Percentiles rank a stretch among this genome's conserved stretches.
Conservation (phyloP, 2,329 filamentous ascomycete genomes). For the Malbranchea zuffiana region DNA sequence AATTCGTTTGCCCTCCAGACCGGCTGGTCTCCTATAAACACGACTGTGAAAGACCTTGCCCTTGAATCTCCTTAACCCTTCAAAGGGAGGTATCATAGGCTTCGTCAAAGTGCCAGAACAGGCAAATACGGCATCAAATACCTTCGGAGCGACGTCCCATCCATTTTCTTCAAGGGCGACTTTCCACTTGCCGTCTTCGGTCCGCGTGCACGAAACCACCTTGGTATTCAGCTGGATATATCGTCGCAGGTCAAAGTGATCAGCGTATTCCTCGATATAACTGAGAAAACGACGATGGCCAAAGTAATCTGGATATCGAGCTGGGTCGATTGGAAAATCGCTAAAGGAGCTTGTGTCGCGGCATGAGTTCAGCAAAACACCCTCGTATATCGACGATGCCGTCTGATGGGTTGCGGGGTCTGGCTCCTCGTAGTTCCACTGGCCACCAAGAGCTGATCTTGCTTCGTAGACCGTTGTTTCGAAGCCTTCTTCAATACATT, state of each 20-base stretch:
- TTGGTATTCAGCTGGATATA: slow-evolving; percentile 27
- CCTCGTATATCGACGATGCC: slow-evolving; percentile 28
- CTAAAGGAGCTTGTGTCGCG: slow-evolving; percentile 31
- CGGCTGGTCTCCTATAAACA: slow-evolving; percentile 26
- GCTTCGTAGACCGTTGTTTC: slow-evolving; percentile 29
- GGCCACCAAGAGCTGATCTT: slow-evolving; percentile 27
- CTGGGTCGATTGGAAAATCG: slow-evolving; percentile 33
- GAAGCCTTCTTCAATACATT: slow-evolving; percentile 30
- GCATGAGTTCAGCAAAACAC: slow-evolving; percentile 30
- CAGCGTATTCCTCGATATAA: slow-evolving; percentile 31
- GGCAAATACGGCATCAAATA: slow-evolving; percentile 29
- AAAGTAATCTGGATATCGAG: slow-evolving; percentile 30
- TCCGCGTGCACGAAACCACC: slow-evolving; percentile 24
- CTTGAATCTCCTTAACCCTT: slow-evolving; percentile 24
- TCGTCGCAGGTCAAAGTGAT: slow-evolving; percentile 26
- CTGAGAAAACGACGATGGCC: slow-evolving; percentile 26
- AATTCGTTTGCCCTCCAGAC: slow-evolving; percentile 29
- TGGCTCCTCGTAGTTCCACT: slow-evolving; percentile 30
- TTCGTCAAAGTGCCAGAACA: slow-evolving; percentile 25
- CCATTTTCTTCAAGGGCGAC: slow-evolving; percentile 19
- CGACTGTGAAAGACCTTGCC: slow-evolving; percentile 31
- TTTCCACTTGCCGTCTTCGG: slow-evolving; percentile 22
- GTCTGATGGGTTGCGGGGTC: slow-evolving; percentile 19
- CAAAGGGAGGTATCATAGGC: slow-evolving; percentile 26
- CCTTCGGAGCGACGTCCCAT: slow-evolving; percentile 15